Evolutionary conservation across 805 yeast species (phyloP).

Genomic region (Metschnikowia koreensis): DNA sequence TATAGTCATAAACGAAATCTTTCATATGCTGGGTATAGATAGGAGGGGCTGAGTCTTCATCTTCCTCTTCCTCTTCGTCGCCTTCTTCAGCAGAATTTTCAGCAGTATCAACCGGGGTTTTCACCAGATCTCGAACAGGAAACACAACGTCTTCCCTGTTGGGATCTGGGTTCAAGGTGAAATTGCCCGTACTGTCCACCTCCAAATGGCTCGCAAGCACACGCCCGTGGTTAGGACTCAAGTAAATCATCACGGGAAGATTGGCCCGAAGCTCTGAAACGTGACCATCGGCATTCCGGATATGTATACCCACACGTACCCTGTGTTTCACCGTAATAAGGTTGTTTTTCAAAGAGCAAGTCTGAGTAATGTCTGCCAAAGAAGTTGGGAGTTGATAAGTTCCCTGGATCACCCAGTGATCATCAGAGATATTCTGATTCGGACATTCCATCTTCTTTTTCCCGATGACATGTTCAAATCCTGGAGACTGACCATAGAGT

Average conservation of each 20-base stretch:
- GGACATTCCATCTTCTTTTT: conserved; percentile 24
- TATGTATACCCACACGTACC: conserved; percentile 42
- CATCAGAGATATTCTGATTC: conserved; percentile 24
- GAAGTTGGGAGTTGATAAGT: conserved; percentile 39
- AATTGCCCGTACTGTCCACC: conserved; percentile 28
- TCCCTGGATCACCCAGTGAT: conserved; percentile 47
- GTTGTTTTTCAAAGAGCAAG: conserved; percentile 40
- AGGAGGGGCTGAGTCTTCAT: conserved; percentile 42
- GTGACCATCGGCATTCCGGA: conserved; percentile 50
- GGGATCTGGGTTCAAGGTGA: conserved; percentile 20
- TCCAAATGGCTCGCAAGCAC: conserved; percentile 35
- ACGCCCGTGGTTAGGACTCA: conserved; percentile 41
- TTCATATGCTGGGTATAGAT: conserved; percentile 38
- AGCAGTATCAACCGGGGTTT: conserved; percentile 1
- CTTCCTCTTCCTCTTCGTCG: conserved; percentile 19
- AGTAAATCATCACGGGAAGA: conserved; percentile 44
- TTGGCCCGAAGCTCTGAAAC: conserved; percentile 51
- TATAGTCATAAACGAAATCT: conserved; percentile 39
- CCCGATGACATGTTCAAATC: conserved; percentile 33
- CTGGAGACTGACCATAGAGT: conserved; percentile 41
- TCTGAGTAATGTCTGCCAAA: conserved; percentile 42
- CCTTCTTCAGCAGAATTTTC: conserved; percentile 1
- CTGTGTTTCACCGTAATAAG: conserved; percentile 46
- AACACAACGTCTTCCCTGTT: conserved; percentile 30
- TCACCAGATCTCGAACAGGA: conserved; percentile 21